Percentiles rank a stretch among this genome's conserved stretches.
phyloP scores from a whole-genome alignment of 257 asterid genomes.

The Salvia splendens region DNA sequence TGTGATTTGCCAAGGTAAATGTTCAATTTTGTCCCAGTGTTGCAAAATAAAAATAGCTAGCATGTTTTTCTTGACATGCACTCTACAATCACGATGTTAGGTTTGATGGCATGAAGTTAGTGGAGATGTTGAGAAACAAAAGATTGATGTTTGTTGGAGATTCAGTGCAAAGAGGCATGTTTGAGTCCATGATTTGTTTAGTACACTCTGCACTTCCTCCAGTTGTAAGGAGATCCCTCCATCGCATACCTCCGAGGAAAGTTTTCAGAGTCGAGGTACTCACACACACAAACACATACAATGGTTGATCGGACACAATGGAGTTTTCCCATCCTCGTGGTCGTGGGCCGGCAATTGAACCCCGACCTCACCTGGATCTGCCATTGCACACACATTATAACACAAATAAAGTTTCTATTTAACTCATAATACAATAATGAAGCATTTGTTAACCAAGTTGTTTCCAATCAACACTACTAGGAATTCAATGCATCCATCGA shows the following conservation, averaged over 20 bases:
- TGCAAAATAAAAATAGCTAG: too few species aligned
- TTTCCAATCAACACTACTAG: slow-evolving; percentile 39
- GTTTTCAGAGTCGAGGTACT: slow-evolving; percentile 71
- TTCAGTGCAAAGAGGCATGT: slow-evolving; percentile 91
- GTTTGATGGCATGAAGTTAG: slow-evolving; percentile 69
- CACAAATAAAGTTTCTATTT: too few species aligned
- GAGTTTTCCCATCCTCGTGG: too few species aligned
- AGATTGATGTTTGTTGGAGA: slow-evolving; percentile 89
- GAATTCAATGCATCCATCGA: slow-evolving; percentile 79
- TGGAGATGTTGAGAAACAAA: slow-evolving; percentile 80
- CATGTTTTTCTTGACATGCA: too few species aligned
- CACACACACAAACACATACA: background rate
- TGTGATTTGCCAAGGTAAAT: slow-evolving; percentile 76
- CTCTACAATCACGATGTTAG: slow-evolving; percentile 33
- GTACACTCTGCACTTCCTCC: slow-evolving; percentile 61
- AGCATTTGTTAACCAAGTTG: background rate
- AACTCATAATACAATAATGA: too few species aligned
- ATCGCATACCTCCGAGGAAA: slow-evolving; percentile 74
- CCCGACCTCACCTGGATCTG: too few species aligned
- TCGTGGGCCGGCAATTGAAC: too few species aligned
- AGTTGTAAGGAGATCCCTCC: slow-evolving; percentile 50
- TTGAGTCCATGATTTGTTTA: slow-evolving; percentile 88
- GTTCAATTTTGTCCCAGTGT: too few species aligned
- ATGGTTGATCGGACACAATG: too few species aligned
- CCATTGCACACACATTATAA: too few species aligned